phyloP scores from a whole-genome alignment of 441 rosid species.

The Omphalea diandra region DNA sequence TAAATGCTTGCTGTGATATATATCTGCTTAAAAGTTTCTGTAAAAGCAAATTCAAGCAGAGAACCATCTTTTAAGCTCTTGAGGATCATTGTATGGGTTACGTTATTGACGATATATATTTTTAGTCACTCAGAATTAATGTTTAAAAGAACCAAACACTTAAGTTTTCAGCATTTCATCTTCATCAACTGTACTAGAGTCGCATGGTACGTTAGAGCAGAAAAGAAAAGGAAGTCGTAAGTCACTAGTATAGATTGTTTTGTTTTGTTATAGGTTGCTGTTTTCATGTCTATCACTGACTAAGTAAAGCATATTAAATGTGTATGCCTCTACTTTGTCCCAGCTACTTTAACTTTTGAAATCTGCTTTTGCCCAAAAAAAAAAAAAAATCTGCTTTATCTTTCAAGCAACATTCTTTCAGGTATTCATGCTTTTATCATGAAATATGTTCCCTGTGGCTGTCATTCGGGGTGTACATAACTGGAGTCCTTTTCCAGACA shows the following conservation, averaged over 20 bases:
- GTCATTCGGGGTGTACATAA: conserved; percentile 91
- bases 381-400: background rate
- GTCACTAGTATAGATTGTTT: background rate
- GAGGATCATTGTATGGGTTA: background rate
- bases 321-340: background rate
- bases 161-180: background rate
- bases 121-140: too few species aligned
- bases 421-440: conserved; percentile 86
- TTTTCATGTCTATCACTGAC: background rate
- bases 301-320: background rate
- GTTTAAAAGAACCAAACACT: background rate
- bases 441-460: conserved; percentile 87
- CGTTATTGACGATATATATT: background rate
- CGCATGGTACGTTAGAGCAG: background rate
- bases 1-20: background rate
- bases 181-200: background rate
- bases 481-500: conserved; percentile 91
- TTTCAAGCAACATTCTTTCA: conserved; percentile 34
- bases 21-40: background rate
- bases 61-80: background rate
- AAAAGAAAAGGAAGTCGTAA: background rate
- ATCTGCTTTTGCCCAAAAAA: background rate
- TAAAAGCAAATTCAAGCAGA: background rate
- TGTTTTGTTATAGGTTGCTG: background rate
- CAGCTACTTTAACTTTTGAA: conserved; percentile 1